Conservation (phyloP, 441 rosid species). For the Codiaeum variegatum region DNA sequence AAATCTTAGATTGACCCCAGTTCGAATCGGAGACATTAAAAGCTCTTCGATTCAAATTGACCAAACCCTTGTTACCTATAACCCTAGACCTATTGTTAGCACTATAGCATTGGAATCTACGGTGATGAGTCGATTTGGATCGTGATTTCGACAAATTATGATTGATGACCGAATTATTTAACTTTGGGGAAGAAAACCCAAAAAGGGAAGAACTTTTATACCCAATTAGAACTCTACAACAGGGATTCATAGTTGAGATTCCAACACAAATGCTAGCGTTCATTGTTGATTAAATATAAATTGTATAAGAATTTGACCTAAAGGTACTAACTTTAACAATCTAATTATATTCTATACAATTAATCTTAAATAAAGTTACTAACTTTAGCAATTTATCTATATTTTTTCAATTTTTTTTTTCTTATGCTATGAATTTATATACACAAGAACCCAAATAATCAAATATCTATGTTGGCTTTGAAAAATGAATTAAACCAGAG, state of each 20-base stretch:
- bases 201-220: slow-evolving; percentile 48
- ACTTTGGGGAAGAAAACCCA: slow-evolving; percentile 42
- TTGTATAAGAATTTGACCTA: background rate
- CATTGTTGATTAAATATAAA: slow-evolving; percentile 30
- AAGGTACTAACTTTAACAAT: background rate
- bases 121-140: slow-evolving; percentile 27
- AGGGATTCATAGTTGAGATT: slow-evolving; percentile 72
- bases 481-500: slow-evolving; percentile 19
- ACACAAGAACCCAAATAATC: too few relatives aligned
- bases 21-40: slow-evolving; percentile 54
- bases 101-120: slow-evolving; percentile 31
- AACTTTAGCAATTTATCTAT: too few relatives aligned
- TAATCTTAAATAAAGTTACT: too few relatives aligned
- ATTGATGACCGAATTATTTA: slow-evolving; percentile 14
- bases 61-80: slow-evolving; percentile 29
- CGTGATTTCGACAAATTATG: slow-evolving; percentile 59
- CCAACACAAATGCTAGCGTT: slow-evolving; percentile 52
- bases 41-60: slow-evolving; percentile 42
- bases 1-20: slow-evolving; percentile 43
- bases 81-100: slow-evolving; percentile 25
- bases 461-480: slow-evolving; percentile 5
- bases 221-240: slow-evolving; percentile 59
- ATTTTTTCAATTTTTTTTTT: too few relatives aligned
- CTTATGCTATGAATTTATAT: background rate
- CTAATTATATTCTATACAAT: background rate